phyloP scores from a whole-genome alignment of 768 basidiomycete genomes.

The Trametes cingulata region DNA sequence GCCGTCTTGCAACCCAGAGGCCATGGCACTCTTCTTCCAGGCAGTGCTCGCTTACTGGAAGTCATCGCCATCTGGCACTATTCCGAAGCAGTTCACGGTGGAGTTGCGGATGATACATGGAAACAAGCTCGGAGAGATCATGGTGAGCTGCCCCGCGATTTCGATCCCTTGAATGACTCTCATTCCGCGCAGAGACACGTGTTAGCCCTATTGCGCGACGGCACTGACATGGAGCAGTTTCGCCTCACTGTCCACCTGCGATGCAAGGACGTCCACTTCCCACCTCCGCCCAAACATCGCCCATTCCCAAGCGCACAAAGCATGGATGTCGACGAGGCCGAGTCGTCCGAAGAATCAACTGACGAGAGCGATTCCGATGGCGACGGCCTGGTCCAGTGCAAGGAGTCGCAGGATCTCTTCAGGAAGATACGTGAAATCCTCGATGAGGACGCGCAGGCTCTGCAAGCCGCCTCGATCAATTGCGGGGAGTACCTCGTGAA shows the following conservation, averaged over 20 bases:
- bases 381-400: neutral
- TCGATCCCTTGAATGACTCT: neutral
- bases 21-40: neutral
- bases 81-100: neutral
- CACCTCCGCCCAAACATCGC: neutral
- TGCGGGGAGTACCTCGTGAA: neutral
- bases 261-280: neutral
- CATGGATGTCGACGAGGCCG: neutral
- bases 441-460: neutral
- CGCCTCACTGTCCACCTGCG: neutral
- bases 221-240: neutral
- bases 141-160: neutral
- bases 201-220: neutral
- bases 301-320: neutral
- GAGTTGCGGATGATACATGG: neutral
- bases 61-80: neutral
- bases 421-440: neutral
- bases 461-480: neutral
- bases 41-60: neutral
- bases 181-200: too few species aligned
- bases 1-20: neutral
- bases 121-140: neutral
- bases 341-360: neutral
- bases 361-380: neutral
- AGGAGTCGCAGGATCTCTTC: neutral